Conservation (phyloP, 139 green algal genomes). For the Chlorella sp. region DNA sequence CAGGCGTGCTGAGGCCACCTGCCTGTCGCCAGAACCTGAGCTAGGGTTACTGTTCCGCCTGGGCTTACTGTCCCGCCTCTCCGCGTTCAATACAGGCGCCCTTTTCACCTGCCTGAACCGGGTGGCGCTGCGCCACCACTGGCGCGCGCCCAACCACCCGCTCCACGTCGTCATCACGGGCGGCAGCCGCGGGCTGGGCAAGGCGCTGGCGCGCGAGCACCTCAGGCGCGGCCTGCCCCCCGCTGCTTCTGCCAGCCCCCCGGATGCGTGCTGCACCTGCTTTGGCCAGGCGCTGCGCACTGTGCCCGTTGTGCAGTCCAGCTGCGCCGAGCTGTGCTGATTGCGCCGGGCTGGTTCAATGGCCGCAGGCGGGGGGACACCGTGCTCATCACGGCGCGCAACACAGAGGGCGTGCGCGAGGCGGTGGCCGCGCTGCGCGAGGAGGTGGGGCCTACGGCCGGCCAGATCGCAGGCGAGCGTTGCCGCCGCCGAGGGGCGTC, state of each 20-base stretch:
- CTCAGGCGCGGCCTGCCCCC: constrained; percentile 34
- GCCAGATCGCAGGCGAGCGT: not conserved
- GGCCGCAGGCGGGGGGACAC: constrained; percentile 50
- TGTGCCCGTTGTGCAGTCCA: too few relatives aligned
- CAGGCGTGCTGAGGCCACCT: not conserved
- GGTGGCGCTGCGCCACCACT: constrained; percentile 49
- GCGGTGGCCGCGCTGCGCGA: constrained; percentile 39
- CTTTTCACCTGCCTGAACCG: constrained; percentile 40
- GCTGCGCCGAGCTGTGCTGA: too few relatives aligned
- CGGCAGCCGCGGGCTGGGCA: constrained; percentile 73
- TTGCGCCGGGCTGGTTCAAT: too few relatives aligned
- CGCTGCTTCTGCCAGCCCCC: not conserved
- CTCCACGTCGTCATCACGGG: constrained; percentile 77
- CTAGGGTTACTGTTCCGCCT: too few relatives aligned
- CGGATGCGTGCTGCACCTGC: too few relatives aligned
- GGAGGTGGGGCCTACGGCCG: constrained; percentile 15
- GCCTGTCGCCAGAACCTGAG: too few relatives aligned
- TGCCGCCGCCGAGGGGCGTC: too few relatives aligned
- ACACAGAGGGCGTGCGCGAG: constrained; percentile 8
- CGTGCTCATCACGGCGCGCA: constrained; percentile 74
- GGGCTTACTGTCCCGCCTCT: too few relatives aligned
- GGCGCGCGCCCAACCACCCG: constrained; percentile 40
- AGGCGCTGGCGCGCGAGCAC: constrained; percentile 84
- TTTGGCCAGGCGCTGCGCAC: too few relatives aligned
- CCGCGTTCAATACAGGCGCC: too few relatives aligned